Evolutionary conservation across 2,329 filamentous ascomycete genomes (phyloP), one percentile per base, ranked within the genome.

Genomic region (Dendryphion nanum): DNA sequence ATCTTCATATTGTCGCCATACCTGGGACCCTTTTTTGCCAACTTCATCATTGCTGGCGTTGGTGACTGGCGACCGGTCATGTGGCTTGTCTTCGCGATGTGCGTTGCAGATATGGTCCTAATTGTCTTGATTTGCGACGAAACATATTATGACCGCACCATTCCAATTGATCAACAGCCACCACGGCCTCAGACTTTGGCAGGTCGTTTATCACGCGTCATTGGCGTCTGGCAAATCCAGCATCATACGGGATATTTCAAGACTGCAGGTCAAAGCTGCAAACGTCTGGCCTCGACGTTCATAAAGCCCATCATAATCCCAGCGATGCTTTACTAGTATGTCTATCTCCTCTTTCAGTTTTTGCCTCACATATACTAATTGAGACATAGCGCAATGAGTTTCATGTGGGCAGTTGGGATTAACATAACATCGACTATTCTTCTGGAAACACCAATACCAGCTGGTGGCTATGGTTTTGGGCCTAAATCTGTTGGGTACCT

Each of bases 221-320:
- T 60, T 14, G 59, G 61, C 7, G 47, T 59, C 18, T 63, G 60
- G 61, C 59, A 64, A 38, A 53, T 62, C 20, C 50, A 57, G 38
- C 41, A 62, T 37, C 60, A 63, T 35, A 44, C 38, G 2, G 50
- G 50, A 13, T 56, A 62, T 40, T 58, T 61, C 45, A 47, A 55
- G 41, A 49, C 50, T 2, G 33, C 47, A 13, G 29, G 32, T 33
- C 38, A 43, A 14, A 50, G 47, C 23, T 55, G 46, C 38, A 38
- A 33, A 12, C 46, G 53, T 21, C 40, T 63, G 6, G 13, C 53
- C 5, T 48, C 49, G 7, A 51, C 47, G 1, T 48, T 56, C 35
- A 32, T 53, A 10, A 56, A 56, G 19, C 50, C 50, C 8, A 54
- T 54, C 35, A 52, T 54, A 15, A 47, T 54, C 17, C 52, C 52